Base-by-base conservation (phyloP, 192 early-diverging fungal species). In the Mortierella alpina region DNA sequence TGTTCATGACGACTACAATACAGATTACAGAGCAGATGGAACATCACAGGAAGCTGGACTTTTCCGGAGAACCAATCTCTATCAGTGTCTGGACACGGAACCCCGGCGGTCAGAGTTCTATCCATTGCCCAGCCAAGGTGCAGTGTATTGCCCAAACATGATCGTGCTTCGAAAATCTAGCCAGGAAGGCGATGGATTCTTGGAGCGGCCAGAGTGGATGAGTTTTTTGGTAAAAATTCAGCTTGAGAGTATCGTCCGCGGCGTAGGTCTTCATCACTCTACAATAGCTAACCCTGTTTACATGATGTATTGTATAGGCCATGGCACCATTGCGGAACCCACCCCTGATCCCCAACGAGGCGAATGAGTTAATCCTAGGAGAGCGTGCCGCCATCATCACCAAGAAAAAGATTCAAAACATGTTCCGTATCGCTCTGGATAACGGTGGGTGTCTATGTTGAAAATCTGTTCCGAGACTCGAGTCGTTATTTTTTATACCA, bases 81-180 rank as follows among this genome's bases (percentile, higher is more conserved):
- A 73, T 60, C 84, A 83, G 17, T 85, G 82, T 60, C 72, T 83
- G 39, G 77, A 72, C 23, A 72, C 70, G 39, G 84, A 83, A 50
- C 75, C 75, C 22, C 66, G 75, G 39, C 62, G 64, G 5, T 53
- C 76, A 12, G 71, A 79, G 55, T 85, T 82, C 59, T 85, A 85
- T 59, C 84, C 84, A 12, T 54, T 85, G 5, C 82, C 75, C 7
- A 74, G 68, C 46, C 51, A 65, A 39, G 84, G 81, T 22, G 84
- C 82, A 6, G 75, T 85, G 12, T 85, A 85, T 42, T 85, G 82
- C 53, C 84, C 84, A 8, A 83, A 85, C 49, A 73, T 82, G 67
- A 57, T 78, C 15, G 84, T 85, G 9, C 48, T 85, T 7, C 58
- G 75, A 22, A 79, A 68, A n/a, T 79, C 75, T 23, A 67, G 50